Conservation (phyloP, 352 stramenopile species). For the Pythium sukuiense region DNA sequence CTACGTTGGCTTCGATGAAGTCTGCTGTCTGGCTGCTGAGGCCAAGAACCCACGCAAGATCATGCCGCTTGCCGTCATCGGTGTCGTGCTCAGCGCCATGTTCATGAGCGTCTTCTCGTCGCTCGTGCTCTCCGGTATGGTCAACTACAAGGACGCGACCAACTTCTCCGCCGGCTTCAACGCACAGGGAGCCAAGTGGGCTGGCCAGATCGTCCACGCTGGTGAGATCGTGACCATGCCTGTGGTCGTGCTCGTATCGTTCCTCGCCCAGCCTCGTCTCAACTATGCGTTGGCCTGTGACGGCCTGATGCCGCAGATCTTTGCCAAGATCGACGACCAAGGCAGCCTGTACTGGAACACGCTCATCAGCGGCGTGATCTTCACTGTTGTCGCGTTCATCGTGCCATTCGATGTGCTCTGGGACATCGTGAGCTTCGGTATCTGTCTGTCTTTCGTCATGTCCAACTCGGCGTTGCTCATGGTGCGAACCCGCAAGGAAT, state of each 20-base stretch:
- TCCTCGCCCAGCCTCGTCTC: constrained; percentile 90
- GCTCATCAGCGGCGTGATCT: constrained; percentile 59
- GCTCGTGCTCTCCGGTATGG: constrained; percentile 84
- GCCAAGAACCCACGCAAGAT: constrained; percentile 69
- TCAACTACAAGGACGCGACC: constrained; percentile 17
- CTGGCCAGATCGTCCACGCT: constrained; percentile 47
- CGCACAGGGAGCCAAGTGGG: constrained; percentile 37
- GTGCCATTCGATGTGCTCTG: constrained; percentile 78
- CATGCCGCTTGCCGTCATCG: constrained; percentile 80
- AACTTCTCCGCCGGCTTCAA: constrained; percentile 49
- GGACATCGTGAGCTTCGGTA: constrained; percentile 87
- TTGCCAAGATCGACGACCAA: constrained; percentile 79
- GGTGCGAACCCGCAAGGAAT: constrained; percentile 55
- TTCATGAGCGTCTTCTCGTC: constrained; percentile 69
- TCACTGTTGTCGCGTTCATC: constrained; percentile 66
- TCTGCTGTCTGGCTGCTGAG: constrained; percentile 88
- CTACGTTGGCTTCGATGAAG: constrained; percentile 94
- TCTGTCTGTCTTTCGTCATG: constrained; percentile 88
- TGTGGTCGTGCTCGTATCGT: constrained; percentile 91
- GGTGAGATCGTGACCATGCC: constrained; percentile 89
- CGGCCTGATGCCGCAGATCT: constrained; percentile 90
- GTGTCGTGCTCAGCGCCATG: constrained; percentile 75
- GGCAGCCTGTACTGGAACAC: constrained; percentile 80
- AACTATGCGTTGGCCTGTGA: constrained; percentile 92
- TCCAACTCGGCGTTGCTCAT: constrained; percentile 77